phyloP scores from a whole-genome alignment of 2,329 filamentous ascomycete species.

The Rutstroemia sp. region DNA sequence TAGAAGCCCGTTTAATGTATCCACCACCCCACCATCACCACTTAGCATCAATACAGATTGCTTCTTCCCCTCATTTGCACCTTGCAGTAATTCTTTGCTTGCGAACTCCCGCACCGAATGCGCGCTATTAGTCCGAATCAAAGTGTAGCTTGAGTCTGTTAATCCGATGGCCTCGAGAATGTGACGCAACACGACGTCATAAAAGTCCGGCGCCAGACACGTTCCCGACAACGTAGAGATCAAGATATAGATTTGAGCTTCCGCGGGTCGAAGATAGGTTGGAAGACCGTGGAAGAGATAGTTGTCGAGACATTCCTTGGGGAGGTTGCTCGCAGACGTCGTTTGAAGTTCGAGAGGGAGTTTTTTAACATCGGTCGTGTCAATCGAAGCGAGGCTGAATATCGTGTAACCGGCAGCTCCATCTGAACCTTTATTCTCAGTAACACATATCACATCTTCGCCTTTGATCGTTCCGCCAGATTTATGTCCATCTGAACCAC shows the following conservation, averaged over 20 bases:
- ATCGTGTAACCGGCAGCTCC: slow-evolving; percentile 28
- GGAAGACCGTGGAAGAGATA: slow-evolving; percentile 36
- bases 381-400: slow-evolving; percentile 29
- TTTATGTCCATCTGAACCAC: not conserved
- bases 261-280: slow-evolving; percentile 25
- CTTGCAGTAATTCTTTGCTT: slow-evolving; percentile 37
- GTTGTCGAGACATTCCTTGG: slow-evolving; percentile 31
- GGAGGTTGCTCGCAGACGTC: slow-evolving; percentile 30
- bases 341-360: slow-evolving; percentile 25
- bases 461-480: slow-evolving; percentile 18
- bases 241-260: slow-evolving; percentile 47
- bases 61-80: slow-evolving; percentile 38
- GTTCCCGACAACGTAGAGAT: slow-evolving; percentile 62
- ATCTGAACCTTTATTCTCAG: slow-evolving; percentile 10
- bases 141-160: slow-evolving; percentile 34
- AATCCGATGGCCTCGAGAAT: slow-evolving; percentile 43
- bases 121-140: slow-evolving; percentile 56
- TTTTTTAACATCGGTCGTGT: slow-evolving; percentile 17
- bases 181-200: slow-evolving; percentile 46
- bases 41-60: slow-evolving; percentile 72
- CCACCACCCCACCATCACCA: slow-evolving; percentile 80
- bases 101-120: slow-evolving; percentile 61
- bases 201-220: slow-evolving; percentile 49
- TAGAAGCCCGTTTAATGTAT: slow-evolving; percentile 65
- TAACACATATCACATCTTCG: slow-evolving; percentile 30